Evolutionary conservation across 2,329 filamentous ascomycete species (phyloP), one percentile per base, ranked within the genome.

Genomic region (Fusarium sulawesiense): DNA sequence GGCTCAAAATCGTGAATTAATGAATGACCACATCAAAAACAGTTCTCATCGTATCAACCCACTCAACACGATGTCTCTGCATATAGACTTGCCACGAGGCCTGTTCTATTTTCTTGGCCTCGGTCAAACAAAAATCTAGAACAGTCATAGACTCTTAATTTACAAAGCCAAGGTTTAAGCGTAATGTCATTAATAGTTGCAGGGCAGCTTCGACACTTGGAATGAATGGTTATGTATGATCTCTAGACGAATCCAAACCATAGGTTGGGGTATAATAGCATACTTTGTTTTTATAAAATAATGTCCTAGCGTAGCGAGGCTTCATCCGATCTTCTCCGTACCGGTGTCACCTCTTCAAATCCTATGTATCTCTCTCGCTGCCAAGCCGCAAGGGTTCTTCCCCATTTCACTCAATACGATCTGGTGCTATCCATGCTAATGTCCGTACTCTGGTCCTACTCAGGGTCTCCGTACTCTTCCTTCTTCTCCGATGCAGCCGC

Each of bases 391-490:
- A 42, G n/a, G 34, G 34, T 41, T 20, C 49, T 20, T 51, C 34
- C 49, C 49, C 18, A 25, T 27, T 10, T 34, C 13, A 37, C 21
- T 47, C 25, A 27, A 8, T 47, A 47, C 12, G 18, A 37, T 7
- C 18, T 11, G 10, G 6, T 37, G 34, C 34, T 37, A 37, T 12
- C 32, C 32, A 34, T 34, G 32, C 32, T 34, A 16, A 34, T 34
- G 32, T 18, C 34, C 18, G 18, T 37, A 37, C 18, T 37, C 34
- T 11, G 18, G 10, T 37, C 47, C 66, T 78, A 84, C 74, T 84
- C 83, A 6, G 83, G 83, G 63, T 84, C 83, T 14, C 55, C 64
- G 21, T 73, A 67, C 20, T 76, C 70, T 20, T 68, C 68, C 56
- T 75, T 75, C 13, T 68, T 74, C 34, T 76, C 76, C 8, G 73